Evolutionary conservation across 345 rosid species (phyloP).

Genomic region (Salix caprea): DNA sequence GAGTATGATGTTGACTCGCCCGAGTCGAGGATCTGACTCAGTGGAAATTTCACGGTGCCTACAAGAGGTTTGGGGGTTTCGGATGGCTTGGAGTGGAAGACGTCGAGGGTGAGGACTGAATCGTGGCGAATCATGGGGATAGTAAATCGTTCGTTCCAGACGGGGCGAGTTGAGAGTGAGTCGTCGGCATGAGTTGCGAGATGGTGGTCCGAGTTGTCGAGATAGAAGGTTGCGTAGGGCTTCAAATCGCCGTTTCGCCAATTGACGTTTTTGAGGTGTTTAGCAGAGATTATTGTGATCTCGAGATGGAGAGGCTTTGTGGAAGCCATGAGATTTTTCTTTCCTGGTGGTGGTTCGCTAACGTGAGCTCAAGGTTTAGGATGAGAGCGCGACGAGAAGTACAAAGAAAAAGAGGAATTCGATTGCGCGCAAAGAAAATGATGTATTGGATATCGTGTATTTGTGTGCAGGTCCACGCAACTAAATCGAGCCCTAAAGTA

Average conservation of each 20-base stretch:
- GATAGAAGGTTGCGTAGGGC: conserved; percentile 16
- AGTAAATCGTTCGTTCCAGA: conserved; percentile 24
- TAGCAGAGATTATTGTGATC: conserved; percentile 19
- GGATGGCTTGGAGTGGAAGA: conserved; percentile 23
- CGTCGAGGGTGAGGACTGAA: conserved; percentile 17
- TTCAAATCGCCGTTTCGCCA: conserved; percentile 24
- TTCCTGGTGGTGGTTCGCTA: conserved; percentile 11
- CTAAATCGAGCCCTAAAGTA: neutral
- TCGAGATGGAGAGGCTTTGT: conserved; percentile 7
- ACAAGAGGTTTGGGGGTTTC: conserved; percentile 22
- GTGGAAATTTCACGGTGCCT: conserved; percentile 14
- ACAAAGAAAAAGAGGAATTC: neutral
- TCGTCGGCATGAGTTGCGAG: conserved; percentile 18
- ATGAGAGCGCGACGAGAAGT: neutral
- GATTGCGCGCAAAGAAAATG: neutral
- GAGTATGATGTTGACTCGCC: neutral
- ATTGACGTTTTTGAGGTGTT: conserved; percentile 24
- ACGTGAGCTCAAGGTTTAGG: conserved; percentile 14
- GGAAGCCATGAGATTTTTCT: neutral
- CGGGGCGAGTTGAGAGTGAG: conserved; percentile 18
- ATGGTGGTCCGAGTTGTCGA: conserved; percentile 16
- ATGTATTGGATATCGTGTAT: too few relatives aligned
- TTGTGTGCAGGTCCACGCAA: neutral
- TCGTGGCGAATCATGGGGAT: conserved; percentile 22
- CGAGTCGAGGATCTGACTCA: neutral